Base-by-base conservation (phyloP, 495 filamentous ascomycete species). In the Glutinoglossum americanum region DNA sequence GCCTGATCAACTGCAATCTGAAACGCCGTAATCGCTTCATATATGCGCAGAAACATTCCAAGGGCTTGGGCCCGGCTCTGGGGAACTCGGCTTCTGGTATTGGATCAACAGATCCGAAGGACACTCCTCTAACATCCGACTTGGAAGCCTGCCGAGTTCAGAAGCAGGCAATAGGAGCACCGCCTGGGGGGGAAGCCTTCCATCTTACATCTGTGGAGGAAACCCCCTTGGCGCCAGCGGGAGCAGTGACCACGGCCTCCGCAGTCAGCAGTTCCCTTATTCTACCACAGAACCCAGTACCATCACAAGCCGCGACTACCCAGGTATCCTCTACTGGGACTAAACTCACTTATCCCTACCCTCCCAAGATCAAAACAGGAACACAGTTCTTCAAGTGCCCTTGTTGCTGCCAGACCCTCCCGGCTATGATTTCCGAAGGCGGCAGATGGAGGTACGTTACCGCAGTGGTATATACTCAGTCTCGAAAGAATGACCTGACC, bases 11-110 rank as follows among this genome's bases (percentile, higher is more conserved):
- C 6, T 51, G 53, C 19, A 63, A 63, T 51, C 45, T 63, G 44
- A 32, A 37, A 4, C 62, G 62, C 7, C 51, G 62, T 26, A 62
- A 63, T 56, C 57, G 62, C 23, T 63, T 63, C 41, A 13, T 60
- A 33, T 63, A 63, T 56, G 62, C 62, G 19, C 60, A 61, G 45
- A 19, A 27, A 1, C 62, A 62, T 56, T 7, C 37, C 10, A 15
- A 15, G 15, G 13, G 13, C 5, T 41, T 41, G 8, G 15, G 2
- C 6, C 6, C 10, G 5, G 15, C 37, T 4, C 37, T 8, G 37
- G 13, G 6, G 37, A 41, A 2, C 3, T 15, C 13, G 10, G 5
- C 13, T 17, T 11, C 37, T 3, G 32, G 32, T 11, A 11, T 11
- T 5, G 32, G 32, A 35, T 11, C n/a, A n/a, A 35, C 11, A 4